phyloP scores from a whole-genome alignment of 2,329 filamentous ascomycete genomes.

The Chaetothyriales sp. region DNA sequence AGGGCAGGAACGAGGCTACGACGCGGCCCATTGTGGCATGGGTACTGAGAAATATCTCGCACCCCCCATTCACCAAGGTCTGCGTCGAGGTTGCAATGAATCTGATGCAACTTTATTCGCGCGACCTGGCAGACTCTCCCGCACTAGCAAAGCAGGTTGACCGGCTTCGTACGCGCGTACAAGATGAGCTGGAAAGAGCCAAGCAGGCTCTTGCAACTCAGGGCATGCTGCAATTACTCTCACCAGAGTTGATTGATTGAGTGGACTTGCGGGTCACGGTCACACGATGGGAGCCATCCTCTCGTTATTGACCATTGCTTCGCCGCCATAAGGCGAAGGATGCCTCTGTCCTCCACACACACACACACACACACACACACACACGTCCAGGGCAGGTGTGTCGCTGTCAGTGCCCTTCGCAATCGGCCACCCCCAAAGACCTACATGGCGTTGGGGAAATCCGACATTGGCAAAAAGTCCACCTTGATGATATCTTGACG shows the following conservation, averaged over 20 bases:
- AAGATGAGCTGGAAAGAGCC: conserved; percentile 63
- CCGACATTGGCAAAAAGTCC: background rate
- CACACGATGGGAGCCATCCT: background rate
- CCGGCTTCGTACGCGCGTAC: conserved; percentile 54
- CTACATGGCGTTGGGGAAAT: background rate
- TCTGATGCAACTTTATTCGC: conserved; percentile 74
- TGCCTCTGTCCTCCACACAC: background rate
- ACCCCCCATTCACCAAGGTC: conserved; percentile 59
- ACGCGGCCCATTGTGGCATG: conserved; percentile 73
- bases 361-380: too few species aligned
- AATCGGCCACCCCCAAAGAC: background rate
- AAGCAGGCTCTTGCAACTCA: conserved; percentile 67
- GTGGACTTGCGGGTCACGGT: background rate
- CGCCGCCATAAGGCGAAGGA: background rate
- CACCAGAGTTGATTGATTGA: background rate
- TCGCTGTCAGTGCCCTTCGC: background rate
- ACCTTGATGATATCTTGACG: background rate
- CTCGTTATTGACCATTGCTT: background rate
- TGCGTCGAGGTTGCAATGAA: conserved; percentile 72
- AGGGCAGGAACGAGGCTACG: conserved; percentile 62
- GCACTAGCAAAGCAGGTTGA: conserved; percentile 58
- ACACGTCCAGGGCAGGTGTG: background rate
- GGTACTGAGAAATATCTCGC: conserved; percentile 64
- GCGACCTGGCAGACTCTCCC: conserved; percentile 57
- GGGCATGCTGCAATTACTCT: conserved; percentile 66